phyloP scores from a whole-genome alignment of 441 rosid species.

The Daphne laureola region DNA sequence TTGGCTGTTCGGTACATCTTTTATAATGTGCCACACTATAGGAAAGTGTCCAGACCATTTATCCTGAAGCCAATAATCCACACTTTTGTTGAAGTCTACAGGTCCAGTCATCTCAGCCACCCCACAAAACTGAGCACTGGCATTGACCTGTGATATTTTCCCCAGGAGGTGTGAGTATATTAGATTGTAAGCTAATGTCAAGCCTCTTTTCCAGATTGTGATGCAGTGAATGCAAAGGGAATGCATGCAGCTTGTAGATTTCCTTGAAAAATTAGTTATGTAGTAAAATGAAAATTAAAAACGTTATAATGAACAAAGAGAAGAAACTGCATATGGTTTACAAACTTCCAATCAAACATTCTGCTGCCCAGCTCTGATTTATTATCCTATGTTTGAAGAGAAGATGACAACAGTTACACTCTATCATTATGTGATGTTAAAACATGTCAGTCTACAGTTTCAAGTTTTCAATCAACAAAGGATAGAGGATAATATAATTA shows the following conservation, averaged over 20 bases:
- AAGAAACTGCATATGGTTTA: not conserved
- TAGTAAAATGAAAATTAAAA: no score
- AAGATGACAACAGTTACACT: no score
- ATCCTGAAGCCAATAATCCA: conserved; percentile 50
- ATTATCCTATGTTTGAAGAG: no score
- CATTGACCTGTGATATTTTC: conserved; percentile 31
- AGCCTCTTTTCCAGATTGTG: no score
- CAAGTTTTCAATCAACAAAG: conserved; percentile 8
- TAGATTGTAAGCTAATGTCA: not conserved
- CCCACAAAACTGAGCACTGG: conserved; percentile 51
- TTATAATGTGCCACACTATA: conserved; percentile 39
- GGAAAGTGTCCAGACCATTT: conserved; percentile 56
- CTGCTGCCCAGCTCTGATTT: no score
- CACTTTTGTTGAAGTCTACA: conserved; percentile 42
- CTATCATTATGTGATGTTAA: no score
- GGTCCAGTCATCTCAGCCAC: conserved; percentile 54
- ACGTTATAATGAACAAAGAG: not conserved
- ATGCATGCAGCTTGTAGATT: no score
- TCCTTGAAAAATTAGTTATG: no score
- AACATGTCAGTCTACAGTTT: no score
- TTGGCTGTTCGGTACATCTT: conserved; percentile 45
- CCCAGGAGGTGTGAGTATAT: not conserved
- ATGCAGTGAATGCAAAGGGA: no score
- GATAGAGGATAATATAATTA: conserved; percentile 15
- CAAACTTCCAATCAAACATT: no score